These are phyloP conservation scores for Fulvia fulva DNA, from an alignment of 2,329 filamentous ascomycete species.

Conservation along the genomic window DNA sequence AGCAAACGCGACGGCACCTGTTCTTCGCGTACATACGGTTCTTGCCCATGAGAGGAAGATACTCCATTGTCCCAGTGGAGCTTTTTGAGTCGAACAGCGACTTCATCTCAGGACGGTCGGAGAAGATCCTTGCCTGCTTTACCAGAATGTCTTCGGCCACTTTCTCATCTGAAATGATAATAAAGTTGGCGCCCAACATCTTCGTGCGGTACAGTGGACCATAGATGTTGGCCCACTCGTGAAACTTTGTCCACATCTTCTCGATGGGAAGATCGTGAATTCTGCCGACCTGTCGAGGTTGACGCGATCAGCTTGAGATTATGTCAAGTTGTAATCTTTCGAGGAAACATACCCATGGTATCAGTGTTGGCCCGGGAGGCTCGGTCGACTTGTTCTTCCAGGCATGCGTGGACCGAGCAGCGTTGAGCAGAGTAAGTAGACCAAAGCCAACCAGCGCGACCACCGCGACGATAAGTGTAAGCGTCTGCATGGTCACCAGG, in stretches of 20 bases:
- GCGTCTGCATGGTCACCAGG: constrained; percentile 34
- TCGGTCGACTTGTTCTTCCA: constrained; percentile 35
- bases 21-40: constrained; percentile 44
- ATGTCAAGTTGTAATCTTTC: not conserved
- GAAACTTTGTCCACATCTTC: constrained; percentile 54
- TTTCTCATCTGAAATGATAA: constrained; percentile 50
- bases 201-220: constrained; percentile 35
- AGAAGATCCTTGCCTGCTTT: constrained; percentile 51
- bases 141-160: constrained; percentile 52
- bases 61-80: constrained; percentile 53
- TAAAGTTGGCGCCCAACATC: constrained; percentile 41
- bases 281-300: constrained; percentile 26
- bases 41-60: constrained; percentile 54
- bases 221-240: constrained; percentile 36
- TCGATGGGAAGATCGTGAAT: constrained; percentile 48
- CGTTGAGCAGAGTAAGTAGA: constrained; percentile 32
- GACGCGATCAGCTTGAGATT: not conserved
- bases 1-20: not conserved
- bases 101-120: constrained; percentile 48
- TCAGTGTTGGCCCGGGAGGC: constrained; percentile 39
- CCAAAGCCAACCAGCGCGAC: constrained; percentile 38
- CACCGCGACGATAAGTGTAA: constrained; percentile 36
- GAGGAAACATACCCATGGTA: constrained; percentile 25
- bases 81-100: constrained; percentile 55
- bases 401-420: constrained; percentile 27